phyloP scores from a whole-genome alignment of 2,329 filamentous ascomycete genomes.

The Dendrostoma leiphaemia region DNA sequence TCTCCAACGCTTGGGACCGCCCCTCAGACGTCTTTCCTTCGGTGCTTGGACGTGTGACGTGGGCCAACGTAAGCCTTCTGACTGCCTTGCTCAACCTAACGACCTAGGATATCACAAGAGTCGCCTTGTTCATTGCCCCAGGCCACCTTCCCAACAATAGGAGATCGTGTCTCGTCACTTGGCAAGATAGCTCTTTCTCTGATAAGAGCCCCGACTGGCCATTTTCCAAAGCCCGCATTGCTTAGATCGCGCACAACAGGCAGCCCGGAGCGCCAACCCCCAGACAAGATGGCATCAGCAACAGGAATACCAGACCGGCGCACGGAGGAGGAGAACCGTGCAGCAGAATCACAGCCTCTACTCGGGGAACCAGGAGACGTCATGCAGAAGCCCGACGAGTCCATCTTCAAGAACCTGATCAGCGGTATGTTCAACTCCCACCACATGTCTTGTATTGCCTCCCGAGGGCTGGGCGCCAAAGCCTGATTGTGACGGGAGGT shows the following conservation, averaged over 20 bases:
- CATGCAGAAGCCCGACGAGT: slow-evolving; percentile 62
- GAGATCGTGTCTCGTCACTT: too few relatives aligned
- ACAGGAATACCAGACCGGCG: slow-evolving; percentile 61
- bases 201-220: too few relatives aligned
- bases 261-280: not conserved
- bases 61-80: not conserved
- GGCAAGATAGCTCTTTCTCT: too few relatives aligned
- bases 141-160: too few relatives aligned
- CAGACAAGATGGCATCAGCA: slow-evolving; percentile 60
- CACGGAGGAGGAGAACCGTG: slow-evolving; percentile 33
- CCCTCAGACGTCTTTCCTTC: too few relatives aligned
- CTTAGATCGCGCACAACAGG: not conserved
- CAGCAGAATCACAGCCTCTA: slow-evolving; percentile 64
- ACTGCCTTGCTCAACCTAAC: too few relatives aligned
- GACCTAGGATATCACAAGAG: too few relatives aligned
- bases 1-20: not conserved
- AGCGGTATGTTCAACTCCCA: slow-evolving; percentile 72
- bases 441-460: too few relatives aligned
- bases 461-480: too few relatives aligned
- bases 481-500: too few relatives aligned
- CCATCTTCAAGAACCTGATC: slow-evolving; percentile 69
- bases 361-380: slow-evolving; percentile 71
- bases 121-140: not conserved
- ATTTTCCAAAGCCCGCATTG: too few relatives aligned
- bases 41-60: not conserved